Conservation (phyloP, 805 yeast genomes). For the Komagataella pastoris region DNA sequence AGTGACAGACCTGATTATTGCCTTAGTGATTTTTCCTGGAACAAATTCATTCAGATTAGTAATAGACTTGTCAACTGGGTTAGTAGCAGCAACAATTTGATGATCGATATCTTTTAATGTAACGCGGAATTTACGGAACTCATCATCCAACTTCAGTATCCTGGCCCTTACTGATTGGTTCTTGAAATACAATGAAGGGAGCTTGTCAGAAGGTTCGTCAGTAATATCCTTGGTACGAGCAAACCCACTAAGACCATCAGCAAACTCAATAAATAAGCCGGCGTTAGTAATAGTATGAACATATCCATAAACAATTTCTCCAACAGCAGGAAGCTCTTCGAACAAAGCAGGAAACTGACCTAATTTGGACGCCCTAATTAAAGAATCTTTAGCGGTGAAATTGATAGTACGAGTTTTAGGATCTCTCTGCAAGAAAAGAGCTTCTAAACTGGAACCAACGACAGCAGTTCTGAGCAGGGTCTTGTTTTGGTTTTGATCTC, state of each 20-base stretch:
- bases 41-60: slow-evolving; percentile 33
- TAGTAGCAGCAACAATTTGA: slow-evolving; percentile 21
- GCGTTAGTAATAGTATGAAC: slow-evolving; percentile 63
- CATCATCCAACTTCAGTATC: slow-evolving; percentile 56
- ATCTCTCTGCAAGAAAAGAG: slow-evolving; percentile 59
- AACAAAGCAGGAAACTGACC: slow-evolving; percentile 43
- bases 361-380: slow-evolving; percentile 49
- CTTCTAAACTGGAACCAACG: slow-evolving; percentile 47
- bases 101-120: slow-evolving; percentile 30
- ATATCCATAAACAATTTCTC: slow-evolving; percentile 49
- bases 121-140: slow-evolving; percentile 56
- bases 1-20: slow-evolving; percentile 46
- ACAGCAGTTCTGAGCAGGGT: slow-evolving; percentile 44
- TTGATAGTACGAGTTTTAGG: slow-evolving; percentile 43
- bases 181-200: slow-evolving; percentile 37
- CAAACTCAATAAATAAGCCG: slow-evolving; percentile 80
- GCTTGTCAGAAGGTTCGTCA: slow-evolving; percentile 36
- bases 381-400: slow-evolving; percentile 49
- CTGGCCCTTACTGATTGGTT: slow-evolving; percentile 64
- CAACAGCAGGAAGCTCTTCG: slow-evolving; percentile 40
- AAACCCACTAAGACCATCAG: slow-evolving; percentile 69
- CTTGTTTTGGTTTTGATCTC: slow-evolving; percentile 61
- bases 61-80: slow-evolving; percentile 49
- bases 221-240: slow-evolving; percentile 64
- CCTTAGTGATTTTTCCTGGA: slow-evolving; percentile 52